Evolutionary conservation across 352 stramenopile genomes (phyloP), one percentile per base, ranked within the genome.

Genomic region (Globisporangium emineosum): DNA sequence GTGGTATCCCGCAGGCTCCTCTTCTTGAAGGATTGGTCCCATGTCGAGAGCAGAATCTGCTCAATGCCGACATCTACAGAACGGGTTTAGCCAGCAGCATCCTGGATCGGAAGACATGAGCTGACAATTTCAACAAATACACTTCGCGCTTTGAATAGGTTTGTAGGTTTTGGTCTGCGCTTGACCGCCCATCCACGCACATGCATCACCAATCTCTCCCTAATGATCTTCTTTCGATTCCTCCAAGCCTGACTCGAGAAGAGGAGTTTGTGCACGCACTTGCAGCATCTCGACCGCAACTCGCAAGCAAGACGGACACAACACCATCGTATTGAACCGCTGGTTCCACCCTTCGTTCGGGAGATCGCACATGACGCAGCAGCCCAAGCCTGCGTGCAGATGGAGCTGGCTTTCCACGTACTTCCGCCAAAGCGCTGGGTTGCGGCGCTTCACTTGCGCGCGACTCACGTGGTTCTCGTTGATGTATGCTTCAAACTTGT

Each of bases 281-380:
- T 53, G 57, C 4, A 74, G 12, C 12, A 68, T 37, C 6, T 73
- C 49, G 29, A 71, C 47, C 12, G 67, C 70, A 25, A 74, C 66
- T 35, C 71, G 50, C 23, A 86, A 51, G 45, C 80, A 89, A 1
- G 50, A 52, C 27, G 73, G 51, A 70, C 80, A 89, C 33, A 89
- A 45, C n/a, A 83, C 73, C 29, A 70, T 71, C 9, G 72, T 72
- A 52, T 88, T 89, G 37, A 88, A 70, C 2, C 78, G 74, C 60
- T 89, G 80, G 35, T 87, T 75, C 40, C 57, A 54, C 5, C 74
- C 78, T 57, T 74, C 62, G 49, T 84, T 83, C 9, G 70, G 69
- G 29, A 65, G 43, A 2, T 71, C 71, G 52, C 79, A 89, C 50
- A 83, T 54, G 61, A 67, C 68, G 27, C 79, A 89, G 33, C 35